Evolutionary conservation across 1,284 basidiomycete species (phyloP).

Genomic region (Cryptococcus hybrid): DNA sequence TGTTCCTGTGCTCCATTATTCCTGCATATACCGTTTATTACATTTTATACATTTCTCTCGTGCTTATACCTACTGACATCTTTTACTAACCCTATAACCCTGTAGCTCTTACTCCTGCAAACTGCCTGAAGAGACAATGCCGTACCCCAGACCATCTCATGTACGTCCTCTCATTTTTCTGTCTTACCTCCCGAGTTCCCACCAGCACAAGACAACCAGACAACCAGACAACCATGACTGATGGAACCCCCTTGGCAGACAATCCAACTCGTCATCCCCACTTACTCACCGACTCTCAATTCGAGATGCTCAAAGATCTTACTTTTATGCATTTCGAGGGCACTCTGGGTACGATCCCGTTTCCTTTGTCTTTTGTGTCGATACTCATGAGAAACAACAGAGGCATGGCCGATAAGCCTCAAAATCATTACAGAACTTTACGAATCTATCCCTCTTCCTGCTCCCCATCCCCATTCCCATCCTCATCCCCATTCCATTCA

Average conservation of each 20-base stretch:
- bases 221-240: background rate
- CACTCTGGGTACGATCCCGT: constrained; percentile 6
- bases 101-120: no score
- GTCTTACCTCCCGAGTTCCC: background rate
- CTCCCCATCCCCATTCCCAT: background rate
- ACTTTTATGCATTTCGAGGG: constrained; percentile 17
- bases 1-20: no score
- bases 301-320: constrained; percentile 17
- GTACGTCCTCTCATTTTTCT: constrained; percentile 4
- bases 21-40: no score
- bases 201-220: background rate
- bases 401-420: constrained; percentile 18
- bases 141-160: constrained; percentile 14
- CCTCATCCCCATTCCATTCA: background rate
- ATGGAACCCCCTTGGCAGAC: constrained; percentile 1
- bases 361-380: background rate
- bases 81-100: no score
- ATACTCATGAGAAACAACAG: background rate
- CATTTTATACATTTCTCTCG: no score
- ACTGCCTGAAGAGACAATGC: constrained; percentile 5
- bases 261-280: constrained; percentile 15
- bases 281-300: constrained; percentile 15
- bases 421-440: constrained; percentile 10
- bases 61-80: no score
- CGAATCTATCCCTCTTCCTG: constrained; percentile 1